Evolutionary conservation across 768 basidiomycete species (phyloP).

Genomic region (Hygrophoropsis aurantiaca): DNA sequence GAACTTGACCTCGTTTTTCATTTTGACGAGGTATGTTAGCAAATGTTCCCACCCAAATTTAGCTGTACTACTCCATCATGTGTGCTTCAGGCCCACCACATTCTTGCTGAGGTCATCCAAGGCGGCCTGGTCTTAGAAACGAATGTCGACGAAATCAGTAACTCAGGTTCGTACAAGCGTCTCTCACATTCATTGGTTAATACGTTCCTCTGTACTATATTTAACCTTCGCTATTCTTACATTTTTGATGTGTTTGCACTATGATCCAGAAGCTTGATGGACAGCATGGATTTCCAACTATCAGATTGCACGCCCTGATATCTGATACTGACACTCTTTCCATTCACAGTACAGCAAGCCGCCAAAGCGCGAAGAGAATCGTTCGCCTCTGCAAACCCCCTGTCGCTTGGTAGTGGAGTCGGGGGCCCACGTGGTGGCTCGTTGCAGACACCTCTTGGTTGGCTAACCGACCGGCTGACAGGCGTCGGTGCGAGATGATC

Average conservation of each 20-base stretch:
- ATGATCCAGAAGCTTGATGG: not conserved
- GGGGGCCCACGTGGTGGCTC: slow-evolving; percentile 62
- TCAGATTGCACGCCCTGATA: not conserved
- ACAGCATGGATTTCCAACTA: not conserved
- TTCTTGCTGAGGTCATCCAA: slow-evolving; percentile 94
- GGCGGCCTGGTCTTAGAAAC: slow-evolving; percentile 97
- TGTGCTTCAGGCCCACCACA: slow-evolving; percentile 80
- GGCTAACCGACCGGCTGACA: slow-evolving; percentile 74
- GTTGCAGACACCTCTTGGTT: slow-evolving; percentile 72
- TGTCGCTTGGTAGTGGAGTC: slow-evolving; percentile 64
- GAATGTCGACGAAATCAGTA: slow-evolving; percentile 82
- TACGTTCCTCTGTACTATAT: slow-evolving; percentile 2
- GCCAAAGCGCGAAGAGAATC: slow-evolving; percentile 76
- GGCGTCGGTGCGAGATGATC: slow-evolving; percentile 54
- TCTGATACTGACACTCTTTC: slow-evolving; percentile 10
- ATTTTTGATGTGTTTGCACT: not conserved
- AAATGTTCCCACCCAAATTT: not conserved
- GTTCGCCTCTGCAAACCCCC: slow-evolving; percentile 77
- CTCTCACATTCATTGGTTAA: too few relatives aligned
- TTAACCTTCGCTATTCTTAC: not conserved
- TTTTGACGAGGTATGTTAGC: slow-evolving; percentile 82
- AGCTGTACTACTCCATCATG: not conserved
- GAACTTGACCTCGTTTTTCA: slow-evolving; percentile 98
- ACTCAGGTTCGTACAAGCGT: slow-evolving; percentile 49
- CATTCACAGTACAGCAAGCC: slow-evolving; percentile 59